Evolutionary conservation across 345 rosid species (phyloP).

Genomic region (Euphorbia tirucalli): DNA sequence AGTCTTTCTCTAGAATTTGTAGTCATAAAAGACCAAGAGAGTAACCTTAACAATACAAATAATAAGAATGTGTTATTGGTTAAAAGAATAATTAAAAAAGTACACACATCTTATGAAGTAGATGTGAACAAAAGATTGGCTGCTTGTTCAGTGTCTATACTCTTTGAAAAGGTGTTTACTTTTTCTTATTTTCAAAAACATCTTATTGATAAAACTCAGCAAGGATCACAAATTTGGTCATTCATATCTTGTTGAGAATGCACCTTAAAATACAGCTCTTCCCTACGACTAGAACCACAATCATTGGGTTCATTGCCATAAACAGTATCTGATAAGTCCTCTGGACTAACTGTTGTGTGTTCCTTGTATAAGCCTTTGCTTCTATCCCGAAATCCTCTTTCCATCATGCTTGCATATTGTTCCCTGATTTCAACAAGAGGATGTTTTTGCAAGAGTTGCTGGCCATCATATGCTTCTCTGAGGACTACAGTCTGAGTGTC

Average conservation of each 20-base stretch:
- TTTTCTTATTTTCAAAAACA: neutral
- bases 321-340: neutral
- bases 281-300: constrained; percentile 26
- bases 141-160: too few relatives aligned
- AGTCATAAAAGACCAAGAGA: too few relatives aligned
- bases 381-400: constrained; percentile 56
- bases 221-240: constrained; percentile 14
- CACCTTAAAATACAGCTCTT: constrained; percentile 28
- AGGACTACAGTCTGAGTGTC: constrained; percentile 77
- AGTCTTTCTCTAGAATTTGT: too few relatives aligned
- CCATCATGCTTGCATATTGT: constrained; percentile 49
- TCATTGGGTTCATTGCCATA: constrained; percentile 13
- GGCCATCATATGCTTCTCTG: constrained; percentile 65
- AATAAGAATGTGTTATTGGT: too few relatives aligned
- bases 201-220: neutral
- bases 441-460: constrained; percentile 47
- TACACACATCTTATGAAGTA: too few relatives aligned
- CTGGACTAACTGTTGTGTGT: constrained; percentile 6
- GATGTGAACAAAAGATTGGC: too few relatives aligned
- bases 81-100: too few relatives aligned
- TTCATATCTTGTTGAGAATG: constrained; percentile 38
- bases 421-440: constrained; percentile 55
- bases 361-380: constrained; percentile 57
- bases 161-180: too few relatives aligned
- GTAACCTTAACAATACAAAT: too few relatives aligned